Evolutionary conservation across 2,329 filamentous ascomycete species (phyloP), one percentile per base, ranked within the genome.

Genomic region (Lasiodiplodia sp.): DNA sequence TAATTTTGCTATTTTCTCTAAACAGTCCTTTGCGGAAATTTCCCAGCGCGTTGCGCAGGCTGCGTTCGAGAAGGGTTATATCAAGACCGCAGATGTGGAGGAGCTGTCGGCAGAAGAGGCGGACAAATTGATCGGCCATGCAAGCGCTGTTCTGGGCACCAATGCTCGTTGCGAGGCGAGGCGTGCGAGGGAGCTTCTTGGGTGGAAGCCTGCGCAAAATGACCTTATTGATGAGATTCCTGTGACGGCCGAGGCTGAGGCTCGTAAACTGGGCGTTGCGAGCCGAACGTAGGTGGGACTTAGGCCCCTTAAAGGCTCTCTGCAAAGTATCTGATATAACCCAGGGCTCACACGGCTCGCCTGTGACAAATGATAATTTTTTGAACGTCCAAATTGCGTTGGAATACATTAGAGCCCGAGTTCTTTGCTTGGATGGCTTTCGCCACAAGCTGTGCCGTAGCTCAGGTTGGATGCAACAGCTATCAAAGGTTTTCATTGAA

Each of bases 151-250:
- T 7, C 90, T 87, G 86, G 89, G 89, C 0, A 78, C 86, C 68
- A 92, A 92, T 69, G 88, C 88, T 0, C 82, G 85, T 56, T 85
- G 84, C 2, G 81, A 79, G 66, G 87, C 88, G 0, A 80, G 83
- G 70, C 80, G 89, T 53, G 87, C 86, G 2, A 83, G 80, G 34
- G 85, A 87, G 70, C 74, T 86, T 44, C 74, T 92, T 8, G 86
- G 84, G 0, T 92, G 89, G 90, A 82, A 83, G 60, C 87, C 89
- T 0, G 79, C 77, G 38, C 78, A 84, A 57, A 80, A 53, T 28
- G 37, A 47, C 6, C 23, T 63, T 14, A 6, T 51, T 16, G 58
- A 63, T 1, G 58, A 63, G 31, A 63, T 63, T 34, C 58, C 58
- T 2, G 58, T 51, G 47, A 63, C 58, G 3, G 38, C 52, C 11